phyloP scores from a whole-genome alignment of 208 protist genomes.

The Crithidia expoeki region DNA sequence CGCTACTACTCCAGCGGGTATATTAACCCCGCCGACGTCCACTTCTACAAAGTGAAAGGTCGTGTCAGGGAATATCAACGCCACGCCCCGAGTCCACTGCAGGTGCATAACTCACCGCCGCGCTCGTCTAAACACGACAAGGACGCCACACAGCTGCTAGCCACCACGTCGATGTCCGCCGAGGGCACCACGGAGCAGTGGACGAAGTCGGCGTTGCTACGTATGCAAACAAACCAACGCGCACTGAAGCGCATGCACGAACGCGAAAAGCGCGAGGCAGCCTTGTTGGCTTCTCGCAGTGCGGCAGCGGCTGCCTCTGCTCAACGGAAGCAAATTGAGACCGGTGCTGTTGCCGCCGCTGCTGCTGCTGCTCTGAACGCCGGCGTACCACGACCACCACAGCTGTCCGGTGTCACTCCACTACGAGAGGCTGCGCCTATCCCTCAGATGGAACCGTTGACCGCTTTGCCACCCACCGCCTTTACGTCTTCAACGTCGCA shows the following conservation, averaged over 20 bases:
- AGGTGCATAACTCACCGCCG: background rate
- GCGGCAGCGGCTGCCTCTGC: background rate
- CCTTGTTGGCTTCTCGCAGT: conserved; percentile 1
- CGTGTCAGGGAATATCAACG: conserved; percentile 23
- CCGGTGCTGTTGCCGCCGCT: background rate
- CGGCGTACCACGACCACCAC: background rate
- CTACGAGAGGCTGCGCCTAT: background rate
- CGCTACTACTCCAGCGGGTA: conserved; percentile 29
- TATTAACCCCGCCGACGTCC: conserved; percentile 28
- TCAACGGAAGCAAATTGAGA: background rate
- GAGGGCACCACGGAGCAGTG: conserved; percentile 22
- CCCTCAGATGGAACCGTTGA: background rate
- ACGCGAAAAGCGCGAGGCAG: conserved; percentile 12
- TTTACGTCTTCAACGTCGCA: background rate
- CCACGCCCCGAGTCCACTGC: conserved; percentile 17
- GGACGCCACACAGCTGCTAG: background rate
- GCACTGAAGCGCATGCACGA: conserved; percentile 24
- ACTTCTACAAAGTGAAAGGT: conserved; percentile 25
- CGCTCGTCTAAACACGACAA: background rate
- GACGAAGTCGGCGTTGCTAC: conserved; percentile 26
- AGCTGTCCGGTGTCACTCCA: background rate
- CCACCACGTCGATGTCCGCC: background rate
- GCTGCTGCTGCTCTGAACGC: background rate
- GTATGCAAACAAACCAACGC: conserved; percentile 28
- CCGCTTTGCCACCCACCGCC: background rate